Evolutionary conservation across 441 rosid genomes (phyloP).

Genomic region (Macaranga tanarius): DNA sequence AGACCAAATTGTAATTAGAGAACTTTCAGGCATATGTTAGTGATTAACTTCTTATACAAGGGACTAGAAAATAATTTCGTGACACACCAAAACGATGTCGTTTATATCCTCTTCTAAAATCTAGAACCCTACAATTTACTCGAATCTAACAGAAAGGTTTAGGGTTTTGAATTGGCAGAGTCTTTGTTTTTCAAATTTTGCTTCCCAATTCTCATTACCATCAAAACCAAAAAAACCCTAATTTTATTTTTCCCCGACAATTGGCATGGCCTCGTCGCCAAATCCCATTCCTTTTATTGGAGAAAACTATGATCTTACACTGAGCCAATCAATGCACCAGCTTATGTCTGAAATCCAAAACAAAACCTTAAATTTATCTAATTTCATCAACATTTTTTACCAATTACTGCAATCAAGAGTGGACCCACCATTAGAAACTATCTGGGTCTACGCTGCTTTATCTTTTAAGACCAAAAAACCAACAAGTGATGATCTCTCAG

Average conservation of each 20-base stretch:
- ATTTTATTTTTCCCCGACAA: neutral
- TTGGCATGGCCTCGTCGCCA: slow-evolving; percentile 25
- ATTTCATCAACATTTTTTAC: slow-evolving; percentile 32
- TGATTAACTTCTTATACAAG: too few species aligned
- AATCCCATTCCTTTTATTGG: slow-evolving; percentile 20
- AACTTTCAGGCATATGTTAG: too few species aligned
- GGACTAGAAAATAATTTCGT: too few species aligned
- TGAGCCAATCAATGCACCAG: slow-evolving; percentile 36
- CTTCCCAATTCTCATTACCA: neutral
- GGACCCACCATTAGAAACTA: slow-evolving; percentile 51
- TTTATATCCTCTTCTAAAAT: neutral
- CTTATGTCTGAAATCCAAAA: slow-evolving; percentile 34
- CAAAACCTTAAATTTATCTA: slow-evolving; percentile 34
- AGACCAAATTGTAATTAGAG: too few species aligned
- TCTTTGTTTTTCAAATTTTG: neutral
- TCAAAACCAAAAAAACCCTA: neutral
- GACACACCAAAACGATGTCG: neutral
- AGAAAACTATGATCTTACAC: slow-evolving; percentile 25
- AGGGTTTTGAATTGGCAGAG: neutral
- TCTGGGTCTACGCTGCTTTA: slow-evolving; percentile 50
- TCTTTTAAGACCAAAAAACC: slow-evolving; percentile 28
- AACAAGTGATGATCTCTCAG: slow-evolving; percentile 26
- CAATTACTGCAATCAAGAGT: slow-evolving; percentile 43
- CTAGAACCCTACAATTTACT: slow-evolving; percentile 9
- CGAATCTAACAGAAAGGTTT: neutral